phyloP scores from a whole-genome alignment of 495 filamentous ascomycete species.

The Hypoxylon cercidicola region DNA sequence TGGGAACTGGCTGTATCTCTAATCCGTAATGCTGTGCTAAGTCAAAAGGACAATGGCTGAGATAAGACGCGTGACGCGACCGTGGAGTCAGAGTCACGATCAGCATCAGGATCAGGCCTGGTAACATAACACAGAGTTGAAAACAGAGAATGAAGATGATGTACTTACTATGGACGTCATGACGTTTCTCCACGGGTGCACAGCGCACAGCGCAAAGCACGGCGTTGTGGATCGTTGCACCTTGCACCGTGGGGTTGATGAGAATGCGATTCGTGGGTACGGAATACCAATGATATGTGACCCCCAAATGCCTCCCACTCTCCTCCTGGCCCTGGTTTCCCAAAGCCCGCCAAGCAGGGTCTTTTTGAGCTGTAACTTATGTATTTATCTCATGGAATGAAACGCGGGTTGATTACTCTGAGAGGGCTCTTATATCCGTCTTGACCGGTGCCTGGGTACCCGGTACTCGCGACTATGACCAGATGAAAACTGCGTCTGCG shows the following conservation, averaged over 20 bases:
- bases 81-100: constrained; percentile 12
- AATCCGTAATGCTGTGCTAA: constrained; percentile 4
- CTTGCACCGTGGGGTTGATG: constrained; percentile 38
- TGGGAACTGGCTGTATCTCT: constrained; percentile 17
- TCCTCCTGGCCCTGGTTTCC: constrained; percentile 32
- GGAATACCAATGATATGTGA: no score
- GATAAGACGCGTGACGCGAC: constrained; percentile 26
- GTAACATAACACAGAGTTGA: constrained; percentile 13
- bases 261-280: constrained; percentile 15
- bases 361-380: constrained; percentile 30
- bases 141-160: constrained; percentile 18
- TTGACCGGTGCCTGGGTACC: no score
- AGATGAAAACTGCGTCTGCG: neutral
- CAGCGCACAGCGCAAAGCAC: constrained; percentile 2
- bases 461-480: no score
- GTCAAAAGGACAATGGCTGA: constrained; percentile 13
- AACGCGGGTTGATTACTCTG: constrained; percentile 18
- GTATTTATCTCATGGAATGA: constrained; percentile 40
- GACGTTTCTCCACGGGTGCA: constrained; percentile 28
- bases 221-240: constrained; percentile 35
- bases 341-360: constrained; percentile 33
- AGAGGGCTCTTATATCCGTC: neutral
- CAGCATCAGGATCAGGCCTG: neutral
- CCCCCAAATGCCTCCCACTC: constrained; percentile 42
- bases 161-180: constrained; percentile 61